phyloP scores from a whole-genome alignment of 345 rosid species.

The Eucalyptus erythrocorys region DNA sequence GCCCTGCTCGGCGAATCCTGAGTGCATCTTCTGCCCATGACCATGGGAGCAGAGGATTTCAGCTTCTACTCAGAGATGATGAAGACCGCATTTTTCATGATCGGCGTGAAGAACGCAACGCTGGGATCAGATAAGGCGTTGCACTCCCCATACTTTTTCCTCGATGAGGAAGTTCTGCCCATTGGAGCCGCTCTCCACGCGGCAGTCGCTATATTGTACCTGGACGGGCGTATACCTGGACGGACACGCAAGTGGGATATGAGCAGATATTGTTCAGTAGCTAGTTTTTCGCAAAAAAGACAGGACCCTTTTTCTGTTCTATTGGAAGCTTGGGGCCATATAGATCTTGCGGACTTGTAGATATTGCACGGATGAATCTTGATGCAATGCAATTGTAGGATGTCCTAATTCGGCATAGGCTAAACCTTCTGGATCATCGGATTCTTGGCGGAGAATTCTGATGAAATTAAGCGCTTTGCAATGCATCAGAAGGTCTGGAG shows the following conservation, averaged over 20 bases:
- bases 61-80: slow-evolving; percentile 39
- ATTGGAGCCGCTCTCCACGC: not conserved
- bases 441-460: not conserved
- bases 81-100: slow-evolving; percentile 24
- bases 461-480: not conserved
- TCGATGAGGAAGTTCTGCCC: not conserved
- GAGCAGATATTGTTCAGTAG: too few relatives aligned
- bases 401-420: not conserved
- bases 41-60: slow-evolving; percentile 56
- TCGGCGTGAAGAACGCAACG: not conserved
- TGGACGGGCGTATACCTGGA: not conserved
- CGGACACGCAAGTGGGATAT: not conserved
- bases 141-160: not conserved
- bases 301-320: not conserved
- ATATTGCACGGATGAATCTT: not conserved
- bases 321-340: not conserved
- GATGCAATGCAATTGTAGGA: not conserved
- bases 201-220: not conserved
- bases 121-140: not conserved
- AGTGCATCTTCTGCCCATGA: slow-evolving; percentile 7
- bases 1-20: slow-evolving; percentile 23
- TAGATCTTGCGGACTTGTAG: not conserved
- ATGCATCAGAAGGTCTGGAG: too few relatives aligned
- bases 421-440: not conserved
- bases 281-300: not conserved